Base-by-base conservation (phyloP, 176 grass and related monocot species). In the Aegilops sharonensis region DNA sequence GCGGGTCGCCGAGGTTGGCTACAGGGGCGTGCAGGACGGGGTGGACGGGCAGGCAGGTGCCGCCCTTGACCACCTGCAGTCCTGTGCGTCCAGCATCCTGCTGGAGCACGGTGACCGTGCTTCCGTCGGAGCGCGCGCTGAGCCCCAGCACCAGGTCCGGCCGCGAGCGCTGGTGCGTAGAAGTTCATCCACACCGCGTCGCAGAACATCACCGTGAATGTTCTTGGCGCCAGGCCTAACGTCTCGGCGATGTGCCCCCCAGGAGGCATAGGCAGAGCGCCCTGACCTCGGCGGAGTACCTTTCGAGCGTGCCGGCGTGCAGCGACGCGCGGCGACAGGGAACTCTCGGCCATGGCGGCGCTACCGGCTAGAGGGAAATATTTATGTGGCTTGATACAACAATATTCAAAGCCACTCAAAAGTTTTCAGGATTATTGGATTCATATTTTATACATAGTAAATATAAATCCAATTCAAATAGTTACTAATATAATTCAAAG, bases 61-160 rank as follows among this genome's bases (percentile, higher is more conserved):
- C 74, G 73, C 68, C 90, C 9, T 84, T 89, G 70, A 79, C 40
- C 36, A 98, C 93, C 87, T 94, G 96, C 32, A 98, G 88, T 3
- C 91, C 89, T 1, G 79, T 88, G 39, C 73, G 83, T 8, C 75
- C 11, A 23, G 45, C 52, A 88, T 95, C 91, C 77, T 95, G 96
- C 85, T 98, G 96, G 32, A 98, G 93, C 65, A 95, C 86, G 17
- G 96, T 98, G 25, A 98, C 85, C 2, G 88, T 88, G 82, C 96
- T 95, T 1, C 96, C 93, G 45, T 95, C 93, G 4, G 93, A 95
- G 86, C 95, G 91, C 20, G 93, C 73, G 65, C 90, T 92, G 34
- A 35, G 34, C 34, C 34, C 34, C 34, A 35, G 87, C 25, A 91
- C 90, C 11, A 85, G 89, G 39, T 91, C 91, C 2, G 91, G 86